These are phyloP conservation scores for Candida argentea DNA, from an alignment of 805 yeast genomes.

Conservation along the genomic window DNA sequence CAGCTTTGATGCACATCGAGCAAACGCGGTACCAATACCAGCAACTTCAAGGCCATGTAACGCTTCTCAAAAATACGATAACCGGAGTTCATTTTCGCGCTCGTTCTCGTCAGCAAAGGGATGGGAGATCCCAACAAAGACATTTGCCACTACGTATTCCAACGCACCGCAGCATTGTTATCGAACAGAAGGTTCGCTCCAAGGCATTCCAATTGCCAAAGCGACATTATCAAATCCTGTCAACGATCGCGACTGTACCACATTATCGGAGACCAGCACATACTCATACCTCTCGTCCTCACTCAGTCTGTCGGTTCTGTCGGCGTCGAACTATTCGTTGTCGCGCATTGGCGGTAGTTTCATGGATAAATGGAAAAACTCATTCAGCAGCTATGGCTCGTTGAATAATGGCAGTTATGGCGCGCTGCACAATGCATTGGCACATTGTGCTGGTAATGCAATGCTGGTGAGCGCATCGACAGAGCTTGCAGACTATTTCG, in stretches of 20 bases:
- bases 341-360: constrained; percentile 33
- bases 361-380: constrained; percentile 34
- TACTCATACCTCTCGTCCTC: constrained; percentile 33
- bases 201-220: constrained; percentile 11
- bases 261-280: constrained; percentile 29
- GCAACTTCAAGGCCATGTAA: too few species aligned
- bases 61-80: too few species aligned
- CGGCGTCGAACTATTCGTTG: constrained; percentile 28
- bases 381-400: constrained; percentile 12
- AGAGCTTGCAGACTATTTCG: too few species aligned
- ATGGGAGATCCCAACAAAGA: constrained; percentile 37
- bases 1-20: too few species aligned
- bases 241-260: constrained; percentile 5
- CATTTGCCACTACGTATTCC: constrained; percentile 14
- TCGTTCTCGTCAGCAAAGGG: constrained; percentile 28
- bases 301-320: constrained; percentile 26
- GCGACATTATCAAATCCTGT: constrained; percentile 9
- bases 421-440: neutral
- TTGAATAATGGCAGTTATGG: neutral
- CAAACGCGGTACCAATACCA: too few species aligned
- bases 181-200: constrained; percentile 8
- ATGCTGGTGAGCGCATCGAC: too few species aligned
- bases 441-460: too few species aligned
- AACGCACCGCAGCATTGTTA: constrained; percentile 7
- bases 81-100: constrained; percentile 6